These are phyloP conservation scores for Neltuma alba DNA, from an alignment of 306 rosid genomes.

Conservation along the genomic window DNA sequence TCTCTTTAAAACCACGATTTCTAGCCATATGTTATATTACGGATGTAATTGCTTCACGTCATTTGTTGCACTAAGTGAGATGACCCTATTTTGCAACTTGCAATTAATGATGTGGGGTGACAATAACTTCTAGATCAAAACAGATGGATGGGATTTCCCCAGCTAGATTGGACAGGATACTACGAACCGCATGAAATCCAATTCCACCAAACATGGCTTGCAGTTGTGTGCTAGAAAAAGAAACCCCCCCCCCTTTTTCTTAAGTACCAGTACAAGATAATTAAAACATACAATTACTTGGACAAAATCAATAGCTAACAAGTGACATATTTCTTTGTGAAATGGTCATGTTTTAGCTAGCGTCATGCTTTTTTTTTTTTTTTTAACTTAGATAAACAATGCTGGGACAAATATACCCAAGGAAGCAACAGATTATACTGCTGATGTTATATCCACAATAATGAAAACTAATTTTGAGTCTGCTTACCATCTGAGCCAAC, in stretches of 20 bases:
- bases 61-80: background rate
- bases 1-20: no score
- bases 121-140: background rate
- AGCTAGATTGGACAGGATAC: background rate
- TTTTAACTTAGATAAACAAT: background rate
- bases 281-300: background rate
- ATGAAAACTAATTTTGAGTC: background rate
- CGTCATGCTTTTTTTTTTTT: background rate
- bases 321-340: background rate
- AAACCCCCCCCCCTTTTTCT: no score
- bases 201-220: background rate
- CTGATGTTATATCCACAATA: background rate
- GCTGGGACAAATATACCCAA: background rate
- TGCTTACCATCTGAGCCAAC: background rate
- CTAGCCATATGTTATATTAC: no score
- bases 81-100: background rate
- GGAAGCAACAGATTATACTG: background rate
- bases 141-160: background rate
- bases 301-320: background rate
- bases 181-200: background rate
- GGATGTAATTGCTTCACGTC: background rate
- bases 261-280: background rate
- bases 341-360: background rate
- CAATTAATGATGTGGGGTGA: background rate
- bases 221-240: background rate